A percentile compares a stretch with the other conserved stretches of the same genome.
Evolutionary conservation across 1,139 yeast species (phyloP).

Genomic region (Candida buenavistaensis): DNA sequence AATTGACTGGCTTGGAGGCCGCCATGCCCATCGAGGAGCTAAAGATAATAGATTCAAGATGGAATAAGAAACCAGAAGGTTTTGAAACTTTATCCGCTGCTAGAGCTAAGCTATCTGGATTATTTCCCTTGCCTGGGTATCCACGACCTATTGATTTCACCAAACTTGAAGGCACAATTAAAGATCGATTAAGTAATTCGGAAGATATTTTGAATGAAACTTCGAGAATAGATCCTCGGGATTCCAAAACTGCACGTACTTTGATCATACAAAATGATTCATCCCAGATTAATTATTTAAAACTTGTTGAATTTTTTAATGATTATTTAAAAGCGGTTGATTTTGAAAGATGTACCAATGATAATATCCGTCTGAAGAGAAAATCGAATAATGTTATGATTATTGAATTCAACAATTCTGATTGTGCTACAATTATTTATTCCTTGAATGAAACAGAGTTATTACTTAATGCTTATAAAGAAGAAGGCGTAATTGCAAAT

Average conservation of each 20-base stretch:
- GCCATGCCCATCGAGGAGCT: slow-evolving; percentile 28
- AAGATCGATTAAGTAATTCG: slow-evolving; percentile 40
- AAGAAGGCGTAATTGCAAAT: slow-evolving; percentile 15
- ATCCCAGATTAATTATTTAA: slow-evolving; percentile 38
- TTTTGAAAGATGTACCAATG: slow-evolving; percentile 25
- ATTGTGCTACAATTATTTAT: slow-evolving; percentile 60
- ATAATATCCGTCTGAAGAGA: slow-evolving; percentile 33
- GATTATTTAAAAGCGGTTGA: slow-evolving; percentile 41
- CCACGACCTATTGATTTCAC: slow-evolving; percentile 58
- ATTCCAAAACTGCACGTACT: slow-evolving; percentile 52
- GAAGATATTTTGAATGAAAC: slow-evolving; percentile 37
- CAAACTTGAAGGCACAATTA: slow-evolving; percentile 50
- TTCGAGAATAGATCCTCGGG: slow-evolving; percentile 51
- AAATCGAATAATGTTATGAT: slow-evolving; percentile 42
- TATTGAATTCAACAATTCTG: slow-evolving; percentile 52
- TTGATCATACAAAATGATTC: slow-evolving; percentile 50
- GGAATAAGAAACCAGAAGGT: slow-evolving; percentile 79
- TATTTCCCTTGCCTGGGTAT: slow-evolving; percentile 76
- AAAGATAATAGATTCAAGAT: slow-evolving; percentile 51
- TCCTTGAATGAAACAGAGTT: slow-evolving; percentile 45
- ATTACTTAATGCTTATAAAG: slow-evolving; percentile 29
- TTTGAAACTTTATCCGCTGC: slow-evolving; percentile 77
- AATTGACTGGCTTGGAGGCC: slow-evolving; percentile 22
- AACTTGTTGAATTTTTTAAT: slow-evolving; percentile 44
- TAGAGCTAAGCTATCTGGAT: slow-evolving; percentile 78